Conservation (phyloP, 202 grass and related monocot species). For the Saccharum hybrid region DNA sequence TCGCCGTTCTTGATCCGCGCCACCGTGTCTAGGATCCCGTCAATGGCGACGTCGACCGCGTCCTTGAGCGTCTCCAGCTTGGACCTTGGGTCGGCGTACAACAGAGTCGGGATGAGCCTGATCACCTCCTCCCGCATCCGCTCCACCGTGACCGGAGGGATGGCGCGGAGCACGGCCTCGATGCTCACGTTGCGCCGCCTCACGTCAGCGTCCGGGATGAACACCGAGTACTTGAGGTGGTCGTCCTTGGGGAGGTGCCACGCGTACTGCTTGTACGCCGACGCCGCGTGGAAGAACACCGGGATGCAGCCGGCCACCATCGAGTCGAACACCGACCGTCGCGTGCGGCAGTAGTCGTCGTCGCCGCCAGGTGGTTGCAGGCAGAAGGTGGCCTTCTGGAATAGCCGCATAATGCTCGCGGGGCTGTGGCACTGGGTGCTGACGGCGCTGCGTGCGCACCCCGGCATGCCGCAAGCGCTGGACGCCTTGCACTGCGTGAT, state of each 20-base stretch:
- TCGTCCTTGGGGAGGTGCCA: neutral
- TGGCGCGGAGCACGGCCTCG: neutral
- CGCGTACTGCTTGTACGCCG: slow-evolving; percentile 1
- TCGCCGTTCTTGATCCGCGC: neutral
- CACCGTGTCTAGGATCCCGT: neutral
- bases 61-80: neutral
- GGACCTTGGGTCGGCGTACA: slow-evolving; percentile 12
- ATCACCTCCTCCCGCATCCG: neutral
- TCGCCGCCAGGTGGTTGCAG: neutral
- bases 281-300: neutral
- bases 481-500: too few species aligned
- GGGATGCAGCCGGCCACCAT: slow-evolving; percentile 11
- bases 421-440: neutral
- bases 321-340: slow-evolving; percentile 1
- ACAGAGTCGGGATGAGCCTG: neutral
- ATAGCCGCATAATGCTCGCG: neutral
- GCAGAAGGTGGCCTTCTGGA: neutral
- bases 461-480: too few species aligned
- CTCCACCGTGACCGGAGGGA: neutral
- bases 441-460: too few species aligned
- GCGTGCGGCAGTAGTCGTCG: neutral
- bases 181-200: neutral
- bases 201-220: neutral
- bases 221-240: neutral
- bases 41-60: slow-evolving; percentile 3